A percentile compares a stretch with the other conserved stretches of the same genome.
phyloP scores from a whole-genome alignment of 768 basidiomycete species.

The Boletus bicolor region DNA sequence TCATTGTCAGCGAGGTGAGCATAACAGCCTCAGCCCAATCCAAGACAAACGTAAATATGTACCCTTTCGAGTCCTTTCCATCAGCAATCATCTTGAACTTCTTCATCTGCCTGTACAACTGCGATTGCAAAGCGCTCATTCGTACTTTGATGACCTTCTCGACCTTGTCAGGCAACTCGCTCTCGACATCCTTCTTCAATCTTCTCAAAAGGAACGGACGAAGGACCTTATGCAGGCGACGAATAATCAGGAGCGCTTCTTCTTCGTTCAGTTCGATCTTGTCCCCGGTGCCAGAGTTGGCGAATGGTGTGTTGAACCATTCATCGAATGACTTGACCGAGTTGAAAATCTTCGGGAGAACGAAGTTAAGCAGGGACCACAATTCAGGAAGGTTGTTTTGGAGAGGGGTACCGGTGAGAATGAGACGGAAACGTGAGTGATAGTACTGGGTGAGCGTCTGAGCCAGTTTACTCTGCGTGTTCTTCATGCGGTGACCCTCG shows the following conservation, averaged over 20 bases:
- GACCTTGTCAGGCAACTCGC: slow-evolving; percentile 93
- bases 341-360: slow-evolving; percentile 93
- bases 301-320: slow-evolving; percentile 99
- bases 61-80: slow-evolving; percentile 76
- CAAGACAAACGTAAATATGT: slow-evolving; percentile 18
- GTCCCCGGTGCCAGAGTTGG: slow-evolving; percentile 95
- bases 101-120: slow-evolving; percentile 97
- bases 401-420: slow-evolving; percentile 92
- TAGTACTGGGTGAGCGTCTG: slow-evolving; percentile 92
- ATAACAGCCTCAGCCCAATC: neutral
- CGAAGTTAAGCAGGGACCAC: slow-evolving; percentile 95
- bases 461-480: slow-evolving; percentile 84
- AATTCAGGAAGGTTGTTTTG: slow-evolving; percentile 97
- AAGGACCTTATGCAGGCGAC: slow-evolving; percentile 93
- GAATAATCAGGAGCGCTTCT: slow-evolving; percentile 95
- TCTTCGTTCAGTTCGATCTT: slow-evolving; percentile 99
- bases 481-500: slow-evolving; percentile 98
- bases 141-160: slow-evolving; percentile 97
- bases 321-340: slow-evolving; percentile 99
- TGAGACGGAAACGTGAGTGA: slow-evolving; percentile 88
- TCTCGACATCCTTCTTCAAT: slow-evolving; percentile 96
- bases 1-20: slow-evolving; percentile 1
- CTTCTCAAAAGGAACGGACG: slow-evolving; percentile 90
- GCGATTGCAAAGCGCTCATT: slow-evolving; percentile 89
- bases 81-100: slow-evolving; percentile 96